phyloP scores from a whole-genome alignment of 2,329 filamentous ascomycete species.

The Diplodia intermedia region DNA sequence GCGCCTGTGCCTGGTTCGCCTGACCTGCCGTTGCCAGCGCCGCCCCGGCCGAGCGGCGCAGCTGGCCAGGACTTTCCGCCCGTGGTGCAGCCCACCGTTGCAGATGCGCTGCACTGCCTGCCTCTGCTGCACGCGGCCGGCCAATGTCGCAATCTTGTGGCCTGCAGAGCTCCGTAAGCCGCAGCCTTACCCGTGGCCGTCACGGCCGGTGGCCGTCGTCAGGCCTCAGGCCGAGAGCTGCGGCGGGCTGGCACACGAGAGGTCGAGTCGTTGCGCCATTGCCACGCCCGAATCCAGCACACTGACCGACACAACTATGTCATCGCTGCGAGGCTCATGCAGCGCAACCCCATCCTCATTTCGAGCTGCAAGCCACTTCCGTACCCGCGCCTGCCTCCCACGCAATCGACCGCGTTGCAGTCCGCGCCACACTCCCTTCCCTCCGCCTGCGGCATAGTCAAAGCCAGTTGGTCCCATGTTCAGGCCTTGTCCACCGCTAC shows the following conservation, averaged over 20 bases:
- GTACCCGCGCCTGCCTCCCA: conserved; percentile 10
- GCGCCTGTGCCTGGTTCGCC: conserved; percentile 16
- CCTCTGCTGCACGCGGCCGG: neutral
- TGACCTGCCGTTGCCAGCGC: conserved; percentile 9
- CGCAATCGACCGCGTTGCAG: conserved; percentile 19
- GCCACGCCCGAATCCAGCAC: conserved; percentile 12
- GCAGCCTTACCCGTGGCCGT: neutral
- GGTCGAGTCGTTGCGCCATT: conserved; percentile 3
- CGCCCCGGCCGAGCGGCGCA: conserved; percentile 5
- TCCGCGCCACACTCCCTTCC: conserved; percentile 4
- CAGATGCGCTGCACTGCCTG: conserved; percentile 13
- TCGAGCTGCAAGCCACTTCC: conserved; percentile 23
- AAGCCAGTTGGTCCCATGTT: neutral
- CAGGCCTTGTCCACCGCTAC: conserved; percentile 1
- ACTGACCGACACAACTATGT: conserved; percentile 7
- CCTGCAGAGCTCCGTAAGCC: neutral
- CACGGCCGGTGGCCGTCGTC: neutral
- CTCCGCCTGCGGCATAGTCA: neutral
- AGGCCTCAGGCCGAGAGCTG: conserved; percentile 7
- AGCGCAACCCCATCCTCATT: conserved; percentile 11
- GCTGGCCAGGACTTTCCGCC: neutral
- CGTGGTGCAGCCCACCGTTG: neutral
- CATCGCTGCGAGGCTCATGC: conserved; percentile 18
- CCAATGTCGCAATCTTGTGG: neutral
- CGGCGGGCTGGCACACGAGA: conserved; percentile 11